Conservation (phyloP, 768 basidiomycete species). For the Heimioporus sp. region DNA sequence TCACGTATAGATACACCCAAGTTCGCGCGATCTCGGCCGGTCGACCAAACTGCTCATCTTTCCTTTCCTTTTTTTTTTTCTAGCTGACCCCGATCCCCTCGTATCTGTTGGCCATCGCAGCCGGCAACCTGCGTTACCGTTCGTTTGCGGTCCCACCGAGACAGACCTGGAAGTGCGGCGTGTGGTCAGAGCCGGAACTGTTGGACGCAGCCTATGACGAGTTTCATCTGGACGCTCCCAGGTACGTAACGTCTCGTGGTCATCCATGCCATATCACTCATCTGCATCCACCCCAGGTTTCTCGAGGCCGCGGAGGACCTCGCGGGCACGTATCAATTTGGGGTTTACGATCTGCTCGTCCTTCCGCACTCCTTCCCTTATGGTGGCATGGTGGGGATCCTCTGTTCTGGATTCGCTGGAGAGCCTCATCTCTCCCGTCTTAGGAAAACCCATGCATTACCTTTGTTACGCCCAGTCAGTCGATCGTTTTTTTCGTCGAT, state of each 20-base stretch:
- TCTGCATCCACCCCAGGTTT: slow-evolving; percentile 46
- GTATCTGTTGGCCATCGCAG: slow-evolving; percentile 90
- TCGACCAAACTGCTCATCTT: neutral
- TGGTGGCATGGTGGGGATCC: slow-evolving; percentile 69
- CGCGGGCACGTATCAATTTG: slow-evolving; percentile 74
- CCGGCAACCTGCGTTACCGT: slow-evolving; percentile 76
- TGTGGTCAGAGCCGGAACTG: slow-evolving; percentile 89
- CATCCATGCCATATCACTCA: neutral
- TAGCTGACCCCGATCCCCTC: slow-evolving; percentile 85
- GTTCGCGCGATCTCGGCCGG: slow-evolving; percentile 35
- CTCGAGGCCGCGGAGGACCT: slow-evolving; percentile 70
- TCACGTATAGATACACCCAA: slow-evolving; percentile 78
- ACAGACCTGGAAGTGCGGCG: slow-evolving; percentile 75
- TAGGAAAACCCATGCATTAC: slow-evolving; percentile 89
- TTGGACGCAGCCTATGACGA: slow-evolving; percentile 82
- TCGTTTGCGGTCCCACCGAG: slow-evolving; percentile 58
- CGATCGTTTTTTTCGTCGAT: neutral
- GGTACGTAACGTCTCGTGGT: slow-evolving; percentile 36
- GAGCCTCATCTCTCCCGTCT: neutral
- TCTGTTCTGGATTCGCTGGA: neutral
- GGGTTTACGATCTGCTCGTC: slow-evolving; percentile 86
- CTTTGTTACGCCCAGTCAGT: slow-evolving; percentile 83
- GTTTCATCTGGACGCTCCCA: slow-evolving; percentile 82
- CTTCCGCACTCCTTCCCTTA: slow-evolving; percentile 92
- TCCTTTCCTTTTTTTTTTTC: too few species aligned